These are phyloP conservation scores for Polytrichum formosum DNA, from an alignment of 225 moss, liverwort and hornwort species.

Conservation along the genomic window DNA sequence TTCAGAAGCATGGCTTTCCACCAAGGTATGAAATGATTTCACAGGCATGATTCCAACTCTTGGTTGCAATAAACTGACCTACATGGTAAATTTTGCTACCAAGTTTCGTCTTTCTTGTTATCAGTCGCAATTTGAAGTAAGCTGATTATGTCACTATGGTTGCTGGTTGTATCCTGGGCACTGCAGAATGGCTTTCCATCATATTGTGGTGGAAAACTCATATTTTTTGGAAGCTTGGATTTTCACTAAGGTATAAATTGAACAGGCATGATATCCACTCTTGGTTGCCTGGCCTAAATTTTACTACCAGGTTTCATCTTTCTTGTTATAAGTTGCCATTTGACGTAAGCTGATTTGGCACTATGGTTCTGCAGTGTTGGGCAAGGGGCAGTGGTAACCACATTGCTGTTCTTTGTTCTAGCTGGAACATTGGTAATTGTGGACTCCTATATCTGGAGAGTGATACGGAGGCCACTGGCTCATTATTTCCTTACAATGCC, in stretches of 20 bases:
- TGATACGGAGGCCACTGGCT: slow-evolving; percentile 46
- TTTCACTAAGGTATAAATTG: slow-evolving; percentile 26
- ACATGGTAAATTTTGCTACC: too few species aligned
- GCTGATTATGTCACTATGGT: background rate
- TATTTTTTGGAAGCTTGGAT: slow-evolving; percentile 14
- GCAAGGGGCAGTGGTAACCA: slow-evolving; percentile 44
- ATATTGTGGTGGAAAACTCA: slow-evolving; percentile 7
- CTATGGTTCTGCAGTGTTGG: slow-evolving; percentile 48
- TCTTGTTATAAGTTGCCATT: background rate
- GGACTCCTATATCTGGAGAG: slow-evolving; percentile 62
- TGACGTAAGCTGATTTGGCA: background rate
- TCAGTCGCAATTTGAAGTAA: background rate
- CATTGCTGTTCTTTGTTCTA: slow-evolving; percentile 49
- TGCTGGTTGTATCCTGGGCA: background rate
- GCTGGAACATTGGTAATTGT: slow-evolving; percentile 53
- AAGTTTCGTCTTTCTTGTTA: too few species aligned
- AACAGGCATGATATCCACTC: background rate
- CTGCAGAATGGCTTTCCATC: background rate
- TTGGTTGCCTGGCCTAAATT: background rate
- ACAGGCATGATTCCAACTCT: background rate
- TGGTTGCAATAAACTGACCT: background rate
- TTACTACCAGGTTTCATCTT: too few species aligned
- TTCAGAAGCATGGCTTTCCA: slow-evolving; percentile 24
- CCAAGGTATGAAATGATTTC: slow-evolving; percentile 21
- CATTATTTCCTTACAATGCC: slow-evolving; percentile 69